phyloP scores from a whole-genome alignment of 352 stramenopile genomes.

The Pelagophyceae sp. region DNA sequence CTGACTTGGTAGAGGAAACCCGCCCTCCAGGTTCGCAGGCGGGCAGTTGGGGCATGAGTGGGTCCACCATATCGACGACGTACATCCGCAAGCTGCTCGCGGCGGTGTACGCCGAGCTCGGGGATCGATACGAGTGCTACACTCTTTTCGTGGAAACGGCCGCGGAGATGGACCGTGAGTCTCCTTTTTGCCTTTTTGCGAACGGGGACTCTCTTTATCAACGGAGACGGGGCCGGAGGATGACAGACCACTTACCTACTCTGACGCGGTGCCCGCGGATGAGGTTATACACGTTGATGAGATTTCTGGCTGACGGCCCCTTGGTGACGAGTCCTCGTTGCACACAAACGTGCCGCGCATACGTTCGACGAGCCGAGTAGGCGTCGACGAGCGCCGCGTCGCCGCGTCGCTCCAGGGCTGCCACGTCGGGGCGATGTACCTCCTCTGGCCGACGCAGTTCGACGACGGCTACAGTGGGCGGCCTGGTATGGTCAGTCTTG shows the following conservation, averaged over 20 bases:
- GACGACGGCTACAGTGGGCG: not conserved
- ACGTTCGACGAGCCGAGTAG: too few relatives aligned
- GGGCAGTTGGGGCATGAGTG: not conserved
- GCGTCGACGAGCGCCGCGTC: not conserved
- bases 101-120: not conserved
- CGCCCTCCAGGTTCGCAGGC: too few relatives aligned
- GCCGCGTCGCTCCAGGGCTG: not conserved
- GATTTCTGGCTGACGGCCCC: too few relatives aligned
- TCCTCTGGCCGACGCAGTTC: slow-evolving; percentile 11
- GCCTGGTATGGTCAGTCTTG: slow-evolving; percentile 5
- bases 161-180: not conserved
- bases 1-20: too few relatives aligned
- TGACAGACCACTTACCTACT: too few relatives aligned
- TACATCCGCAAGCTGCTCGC: not conserved
- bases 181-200: too few relatives aligned
- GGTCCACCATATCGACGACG: not conserved
- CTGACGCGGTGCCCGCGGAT: too few relatives aligned
- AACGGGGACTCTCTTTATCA: too few relatives aligned
- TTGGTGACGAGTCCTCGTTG: too few relatives aligned
- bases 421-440: not conserved
- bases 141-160: not conserved
- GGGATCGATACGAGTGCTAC: not conserved
- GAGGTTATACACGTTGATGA: too few relatives aligned
- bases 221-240: too few relatives aligned
- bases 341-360: too few relatives aligned